These are phyloP conservation scores for Lentinula raphanica DNA, from an alignment of 768 basidiomycete species.

Conservation along the genomic window DNA sequence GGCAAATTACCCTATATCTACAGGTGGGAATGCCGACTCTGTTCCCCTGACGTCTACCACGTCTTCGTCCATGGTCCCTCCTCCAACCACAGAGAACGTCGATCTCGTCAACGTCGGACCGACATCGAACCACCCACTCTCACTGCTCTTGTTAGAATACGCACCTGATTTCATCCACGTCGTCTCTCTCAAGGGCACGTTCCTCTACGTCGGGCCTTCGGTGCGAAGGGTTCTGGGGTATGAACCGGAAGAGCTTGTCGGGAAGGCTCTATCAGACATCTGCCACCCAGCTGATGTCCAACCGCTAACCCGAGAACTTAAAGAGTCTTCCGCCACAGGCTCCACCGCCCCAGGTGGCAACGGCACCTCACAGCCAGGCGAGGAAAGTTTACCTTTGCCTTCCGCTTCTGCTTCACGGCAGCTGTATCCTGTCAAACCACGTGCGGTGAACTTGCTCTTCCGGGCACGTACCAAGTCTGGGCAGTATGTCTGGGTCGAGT, in stretches of 20 bases:
- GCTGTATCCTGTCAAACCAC: conserved; percentile 27
- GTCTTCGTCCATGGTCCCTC: background rate
- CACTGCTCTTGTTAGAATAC: conserved; percentile 54
- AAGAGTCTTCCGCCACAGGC: conserved; percentile 48
- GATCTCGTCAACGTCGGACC: conserved; percentile 8
- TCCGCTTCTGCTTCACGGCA: conserved; percentile 10
- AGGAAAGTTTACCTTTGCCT: background rate
- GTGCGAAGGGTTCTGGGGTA: conserved; percentile 80
- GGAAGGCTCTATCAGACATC: conserved; percentile 70
- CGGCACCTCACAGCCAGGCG: background rate
- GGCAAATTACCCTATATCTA: conserved; percentile 40
- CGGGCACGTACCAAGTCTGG: conserved; percentile 66
- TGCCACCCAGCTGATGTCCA: conserved; percentile 90
- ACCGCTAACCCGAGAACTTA: conserved; percentile 87
- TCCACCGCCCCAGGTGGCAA: background rate
- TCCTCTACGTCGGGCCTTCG: conserved; percentile 88
- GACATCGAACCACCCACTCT: conserved; percentile 43
- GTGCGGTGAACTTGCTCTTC: conserved; percentile 80
- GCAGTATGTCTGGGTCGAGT: conserved; percentile 84
- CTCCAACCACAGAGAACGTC: conserved; percentile 6
- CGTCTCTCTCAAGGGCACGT: conserved; percentile 85
- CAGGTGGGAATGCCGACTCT: conserved; percentile 25
- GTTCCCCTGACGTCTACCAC: conserved; percentile 18
- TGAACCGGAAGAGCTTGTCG: conserved; percentile 77
- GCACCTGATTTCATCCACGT: conserved; percentile 84